Percentiles rank a stretch among this genome's conserved stretches.
phyloP scores from a whole-genome alignment of 2,329 filamentous ascomycete genomes.

The Monilinia polystroma region DNA sequence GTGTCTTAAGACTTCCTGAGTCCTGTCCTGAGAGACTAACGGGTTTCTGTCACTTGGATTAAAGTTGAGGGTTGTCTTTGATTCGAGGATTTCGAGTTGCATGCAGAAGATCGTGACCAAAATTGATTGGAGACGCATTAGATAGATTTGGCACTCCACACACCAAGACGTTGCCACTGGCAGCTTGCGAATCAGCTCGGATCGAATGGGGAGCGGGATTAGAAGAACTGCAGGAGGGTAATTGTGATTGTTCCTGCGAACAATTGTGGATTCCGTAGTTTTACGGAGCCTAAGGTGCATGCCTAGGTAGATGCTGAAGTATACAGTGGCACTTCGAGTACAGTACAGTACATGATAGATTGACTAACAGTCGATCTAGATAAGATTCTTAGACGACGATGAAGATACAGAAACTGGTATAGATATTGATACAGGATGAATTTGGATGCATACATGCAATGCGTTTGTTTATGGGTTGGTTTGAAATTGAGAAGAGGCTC shows the following conservation, averaged over 20 bases:
- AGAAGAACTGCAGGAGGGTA: constrained; percentile 10
- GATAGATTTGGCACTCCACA: constrained; percentile 19
- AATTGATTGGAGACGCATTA: constrained; percentile 18
- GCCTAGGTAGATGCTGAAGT: not conserved
- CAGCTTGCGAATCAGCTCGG: constrained; percentile 15
- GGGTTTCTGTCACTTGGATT: constrained; percentile 6
- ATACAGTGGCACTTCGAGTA: not conserved
- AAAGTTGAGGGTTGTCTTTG: not conserved
- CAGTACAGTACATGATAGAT: constrained; percentile 6
- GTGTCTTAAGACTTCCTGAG: not conserved
- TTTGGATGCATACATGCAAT: not conserved
- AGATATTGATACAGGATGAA: not conserved
- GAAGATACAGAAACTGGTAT: not conserved
- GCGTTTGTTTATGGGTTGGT: not conserved
- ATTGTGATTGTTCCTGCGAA: constrained; percentile 22
- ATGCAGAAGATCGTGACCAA: constrained; percentile 23
- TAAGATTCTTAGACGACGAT: constrained; percentile 9
- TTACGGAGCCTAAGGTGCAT: constrained; percentile 19
- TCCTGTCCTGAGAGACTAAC: not conserved
- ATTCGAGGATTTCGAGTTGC: constrained; percentile 16
- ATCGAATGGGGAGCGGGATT: constrained; percentile 7
- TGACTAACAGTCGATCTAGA: constrained; percentile 1
- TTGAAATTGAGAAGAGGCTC: not conserved
- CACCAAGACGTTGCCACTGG: constrained; percentile 18
- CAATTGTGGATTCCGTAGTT: constrained; percentile 14